phyloP scores from a whole-genome alignment of 2,329 filamentous ascomycete species.

The Periconia digitata region DNA sequence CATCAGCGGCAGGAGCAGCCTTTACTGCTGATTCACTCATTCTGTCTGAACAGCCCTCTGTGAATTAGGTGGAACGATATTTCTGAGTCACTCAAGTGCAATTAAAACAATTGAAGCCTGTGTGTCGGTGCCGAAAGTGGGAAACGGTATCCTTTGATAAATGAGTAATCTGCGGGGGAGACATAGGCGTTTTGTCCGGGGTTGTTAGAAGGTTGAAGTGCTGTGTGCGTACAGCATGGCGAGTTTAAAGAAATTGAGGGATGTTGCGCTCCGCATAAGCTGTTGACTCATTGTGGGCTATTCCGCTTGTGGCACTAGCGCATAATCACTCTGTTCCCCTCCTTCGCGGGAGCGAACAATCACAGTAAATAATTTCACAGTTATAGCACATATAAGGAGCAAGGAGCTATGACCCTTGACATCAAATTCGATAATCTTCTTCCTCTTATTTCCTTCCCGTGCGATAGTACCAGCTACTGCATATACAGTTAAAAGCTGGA shows the following conservation, averaged over 20 bases:
- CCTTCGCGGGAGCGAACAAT: too few relatives aligned
- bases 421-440: too few relatives aligned
- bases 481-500: too few relatives aligned
- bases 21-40: slow-evolving; percentile 31
- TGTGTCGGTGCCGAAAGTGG: slow-evolving; percentile 3
- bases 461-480: too few relatives aligned
- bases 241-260: neutral
- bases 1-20: slow-evolving; percentile 13
- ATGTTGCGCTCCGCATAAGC: neutral
- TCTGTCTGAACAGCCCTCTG: neutral
- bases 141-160: neutral
- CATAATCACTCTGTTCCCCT: too few relatives aligned
- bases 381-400: too few relatives aligned
- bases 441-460: too few relatives aligned
- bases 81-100: neutral
- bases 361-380: too few relatives aligned
- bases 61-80: neutral
- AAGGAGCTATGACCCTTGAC: too few relatives aligned
- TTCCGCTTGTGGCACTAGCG: neutral
- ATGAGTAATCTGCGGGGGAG: neutral
- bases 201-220: neutral
- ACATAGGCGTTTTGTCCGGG: slow-evolving; percentile 1
- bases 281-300: slow-evolving; percentile 4
- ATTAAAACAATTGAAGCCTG: neutral
- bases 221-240: neutral